Evolutionary conservation across 371 early-diverging fungal genomes (phyloP).

Genomic region (Mortierella sp.): DNA sequence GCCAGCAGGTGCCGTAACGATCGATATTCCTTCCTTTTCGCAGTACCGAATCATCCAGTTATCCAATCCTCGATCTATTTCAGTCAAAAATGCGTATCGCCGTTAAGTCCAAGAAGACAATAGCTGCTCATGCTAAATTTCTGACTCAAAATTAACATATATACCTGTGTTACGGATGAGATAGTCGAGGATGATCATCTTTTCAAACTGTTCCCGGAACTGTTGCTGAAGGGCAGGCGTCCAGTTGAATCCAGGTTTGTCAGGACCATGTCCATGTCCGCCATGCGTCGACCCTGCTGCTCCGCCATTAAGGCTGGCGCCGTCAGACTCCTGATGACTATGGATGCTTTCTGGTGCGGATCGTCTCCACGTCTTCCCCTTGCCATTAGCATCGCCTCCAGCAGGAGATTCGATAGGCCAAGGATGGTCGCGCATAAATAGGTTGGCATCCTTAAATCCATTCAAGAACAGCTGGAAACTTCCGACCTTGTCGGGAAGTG

Average conservation of each 20-base stretch:
- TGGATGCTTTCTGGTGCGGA: constrained; percentile 18
- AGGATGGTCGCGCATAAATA: constrained; percentile 81
- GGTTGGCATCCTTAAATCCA: constrained; percentile 87
- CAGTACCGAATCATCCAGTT: constrained; percentile 93
- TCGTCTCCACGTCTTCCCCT: constrained; percentile 17
- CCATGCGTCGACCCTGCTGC: constrained; percentile 31
- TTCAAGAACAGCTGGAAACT: constrained; percentile 90
- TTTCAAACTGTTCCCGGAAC: constrained; percentile 88
- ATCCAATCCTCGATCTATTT: constrained; percentile 84
- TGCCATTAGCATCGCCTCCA: constrained; percentile 22
- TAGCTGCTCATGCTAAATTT: background rate
- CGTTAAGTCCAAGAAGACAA: background rate
- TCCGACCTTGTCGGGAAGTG: constrained; percentile 86
- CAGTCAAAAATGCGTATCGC: background rate
- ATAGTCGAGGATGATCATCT: constrained; percentile 89
- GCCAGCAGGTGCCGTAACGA: constrained; percentile 32
- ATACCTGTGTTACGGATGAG: constrained; percentile 92
- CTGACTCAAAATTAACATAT: background rate
- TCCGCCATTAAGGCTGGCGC: constrained; percentile 23
- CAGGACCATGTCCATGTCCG: constrained; percentile 18
- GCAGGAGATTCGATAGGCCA: constrained; percentile 54
- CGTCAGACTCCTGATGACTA: constrained; percentile 32
- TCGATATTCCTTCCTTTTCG: constrained; percentile 57
- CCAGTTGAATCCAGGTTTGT: constrained; percentile 69
- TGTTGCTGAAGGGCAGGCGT: constrained; percentile 72